These are phyloP conservation scores for Diplodia mutila DNA, from an alignment of 2,329 filamentous ascomycete genomes.

Conservation along the genomic window DNA sequence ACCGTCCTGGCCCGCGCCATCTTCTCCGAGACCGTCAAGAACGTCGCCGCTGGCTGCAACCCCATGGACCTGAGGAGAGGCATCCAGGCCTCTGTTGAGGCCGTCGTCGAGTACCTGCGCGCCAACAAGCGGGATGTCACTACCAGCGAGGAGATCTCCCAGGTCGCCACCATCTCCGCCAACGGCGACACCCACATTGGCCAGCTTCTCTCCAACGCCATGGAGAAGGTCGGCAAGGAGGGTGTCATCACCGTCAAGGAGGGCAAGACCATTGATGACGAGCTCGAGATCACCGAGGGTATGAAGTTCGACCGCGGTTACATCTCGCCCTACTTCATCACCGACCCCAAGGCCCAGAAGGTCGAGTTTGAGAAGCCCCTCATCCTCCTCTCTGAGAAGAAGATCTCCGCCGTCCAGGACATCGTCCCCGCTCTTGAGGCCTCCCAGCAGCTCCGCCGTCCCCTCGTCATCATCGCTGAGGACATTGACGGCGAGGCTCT, in stretches of 20 bases:
- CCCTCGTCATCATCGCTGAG: constrained; percentile 97
- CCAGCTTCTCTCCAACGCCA: constrained; percentile 93
- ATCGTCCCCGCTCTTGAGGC: constrained; percentile 98
- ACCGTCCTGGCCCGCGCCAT: constrained; percentile 97
- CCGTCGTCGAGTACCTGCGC: constrained; percentile 91
- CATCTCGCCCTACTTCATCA: constrained; percentile 99
- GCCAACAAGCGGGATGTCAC: constrained; percentile 98
- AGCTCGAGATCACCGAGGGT: constrained; percentile 98
- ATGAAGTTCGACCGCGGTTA: constrained; percentile 99
- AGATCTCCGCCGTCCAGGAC: constrained; percentile 99
- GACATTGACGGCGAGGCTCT: constrained; percentile 99
- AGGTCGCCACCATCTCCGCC: constrained; percentile 97
- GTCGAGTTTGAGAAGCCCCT: constrained; percentile 99
- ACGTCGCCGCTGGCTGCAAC: constrained; percentile 98
- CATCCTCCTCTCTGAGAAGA: constrained; percentile 99
- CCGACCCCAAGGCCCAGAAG: constrained; percentile 97
- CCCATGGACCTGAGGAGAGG: constrained; percentile 98
- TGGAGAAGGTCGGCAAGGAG: constrained; percentile 99
- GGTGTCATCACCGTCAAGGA: constrained; percentile 99
- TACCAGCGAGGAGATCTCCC: constrained; percentile 93
- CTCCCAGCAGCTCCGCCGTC: constrained; percentile 91
- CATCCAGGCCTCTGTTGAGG: constrained; percentile 94
- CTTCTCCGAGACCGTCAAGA: constrained; percentile 99
- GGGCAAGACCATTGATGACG: constrained; percentile 96
- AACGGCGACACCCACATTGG: constrained; percentile 97